Evolutionary conservation across 768 basidiomycete species (phyloP), one percentile per base, ranked within the genome.

Genomic region (Sporobolomyces roseus): DNA sequence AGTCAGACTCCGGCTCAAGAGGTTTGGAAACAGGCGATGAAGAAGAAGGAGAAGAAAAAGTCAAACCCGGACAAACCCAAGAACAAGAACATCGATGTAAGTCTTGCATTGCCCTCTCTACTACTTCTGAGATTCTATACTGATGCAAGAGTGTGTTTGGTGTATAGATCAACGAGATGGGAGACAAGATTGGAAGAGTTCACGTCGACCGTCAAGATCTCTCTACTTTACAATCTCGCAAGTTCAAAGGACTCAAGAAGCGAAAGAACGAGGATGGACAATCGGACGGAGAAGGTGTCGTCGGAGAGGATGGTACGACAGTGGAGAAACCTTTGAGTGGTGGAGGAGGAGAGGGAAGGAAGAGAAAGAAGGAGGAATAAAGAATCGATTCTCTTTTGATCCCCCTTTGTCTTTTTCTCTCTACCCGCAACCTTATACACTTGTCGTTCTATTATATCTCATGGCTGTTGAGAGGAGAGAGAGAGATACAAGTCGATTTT

Each of bases 41-140:
- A 82, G 77, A 83, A 87, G 66, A 89, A 90, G 21, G 96, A 93
- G 82, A 74, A 97, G 70, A 89, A 88, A 81, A n/a, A n/a, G n/a
- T 86, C 84, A 77, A 91, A 92, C 0, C 76, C 91, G 14, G 91
- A 90, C 21, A 78, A 79, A 77, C 58, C 63, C n/a, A 90, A 90
- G 83, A 90, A 89, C 83, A 93, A 92, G 85, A 99, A 99, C 77
- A 77, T 91, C 79, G 91, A 92, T 81, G 90, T 92, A 52, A 41
- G 64, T 62, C 19, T 13, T 12, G 21, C 48, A 17, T n/a, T 49
- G n/a, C 27, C 33, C 52, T 53, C 10, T 32, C 21, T 30, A 53
- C 52, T 46, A 13, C 21, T 21, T 14, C 13, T 13, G 14, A 46
- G 23, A 9, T 35, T 25, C 19, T 43, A n/a, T 29, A 38, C 54